Evolutionary conservation across 495 filamentous ascomycete species (phyloP), one percentile per base, ranked within the genome.

Genomic region (Xylaria telfairii): DNA sequence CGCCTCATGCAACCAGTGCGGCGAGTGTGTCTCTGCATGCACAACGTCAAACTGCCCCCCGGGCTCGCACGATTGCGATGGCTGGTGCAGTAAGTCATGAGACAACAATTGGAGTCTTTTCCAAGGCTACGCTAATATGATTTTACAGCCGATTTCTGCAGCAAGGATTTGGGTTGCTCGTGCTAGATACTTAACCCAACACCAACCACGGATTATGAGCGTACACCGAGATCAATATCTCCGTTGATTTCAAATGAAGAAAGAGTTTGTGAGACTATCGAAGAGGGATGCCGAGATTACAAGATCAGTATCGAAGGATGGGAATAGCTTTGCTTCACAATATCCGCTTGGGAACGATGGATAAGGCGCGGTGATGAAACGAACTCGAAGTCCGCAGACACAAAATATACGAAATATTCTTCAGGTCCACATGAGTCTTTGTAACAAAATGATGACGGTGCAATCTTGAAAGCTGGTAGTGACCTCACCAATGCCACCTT

Each of bases 101-200:
- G 13, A 10, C 8, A 41, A 6, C 24, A 26, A 60, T 39, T 17
- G 5, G 7, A 8, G 21, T 39, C 24, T 24, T n/a, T 37, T n/a
- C 10, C 34, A 24, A 5, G 30, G 8, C 10, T n/a, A 21, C 7
- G 34, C 56, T 60, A 24, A 60, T 32, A n/a, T 37, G 15, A 24
- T 7, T 39, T 60, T 60, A 28, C 56, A 60, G 56, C 56, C 13
- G 56, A 60, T 1, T 60, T 60, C 32, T 60, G 56, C 56, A 60
- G 56, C 56, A 60, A 32, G 4, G 56, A 60, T 32, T 39, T 59
- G 28, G 56, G 56, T 39, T 60, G 56, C 32, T 60, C 56, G 30
- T 60, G 56, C 32, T 59, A 59, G 24, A 1, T 17, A 10, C 56
- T 34, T 59, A 12, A 39, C 21, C 17, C 12, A 32, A 39, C 30